These are phyloP conservation scores for Prunus kanzakura DNA, from an alignment of 306 rosid species.

Conservation along the genomic window DNA sequence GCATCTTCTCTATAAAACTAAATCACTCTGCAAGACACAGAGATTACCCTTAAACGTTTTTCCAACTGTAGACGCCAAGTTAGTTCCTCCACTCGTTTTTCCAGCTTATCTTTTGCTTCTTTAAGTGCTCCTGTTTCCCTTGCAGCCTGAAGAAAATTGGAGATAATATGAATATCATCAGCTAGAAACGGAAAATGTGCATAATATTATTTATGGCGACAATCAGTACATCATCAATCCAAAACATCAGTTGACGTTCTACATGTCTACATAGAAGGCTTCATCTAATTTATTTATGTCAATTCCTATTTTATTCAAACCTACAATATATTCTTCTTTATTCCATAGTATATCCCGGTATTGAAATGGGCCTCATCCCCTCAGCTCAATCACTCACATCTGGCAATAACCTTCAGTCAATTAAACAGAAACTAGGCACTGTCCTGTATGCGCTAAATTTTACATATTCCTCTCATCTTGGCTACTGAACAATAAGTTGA, in stretches of 20 bases:
- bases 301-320: not conserved
- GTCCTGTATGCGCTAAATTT: not conserved
- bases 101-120: constrained; percentile 82
- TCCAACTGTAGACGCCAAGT: constrained; percentile 90
- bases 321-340: not conserved
- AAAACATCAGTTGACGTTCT: not conserved
- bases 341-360: not conserved
- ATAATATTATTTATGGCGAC: not conserved
- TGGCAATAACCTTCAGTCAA: not conserved
- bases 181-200: not conserved
- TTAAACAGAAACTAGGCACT: not conserved
- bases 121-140: constrained; percentile 90
- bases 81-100: constrained; percentile 81
- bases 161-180: constrained; percentile 21
- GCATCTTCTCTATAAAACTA: constrained; percentile 11
- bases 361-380: constrained; percentile 1
- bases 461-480: not conserved
- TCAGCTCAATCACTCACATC: not conserved
- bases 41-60: constrained; percentile 75
- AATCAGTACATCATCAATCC: not conserved
- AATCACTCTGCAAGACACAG: constrained; percentile 20
- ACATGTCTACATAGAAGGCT: not conserved
- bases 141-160: constrained; percentile 56
- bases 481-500: not conserved
- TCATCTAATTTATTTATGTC: not conserved